Conservation (phyloP, 164 flowering plant genomes). For the Stephania yunnanensis region DNA sequence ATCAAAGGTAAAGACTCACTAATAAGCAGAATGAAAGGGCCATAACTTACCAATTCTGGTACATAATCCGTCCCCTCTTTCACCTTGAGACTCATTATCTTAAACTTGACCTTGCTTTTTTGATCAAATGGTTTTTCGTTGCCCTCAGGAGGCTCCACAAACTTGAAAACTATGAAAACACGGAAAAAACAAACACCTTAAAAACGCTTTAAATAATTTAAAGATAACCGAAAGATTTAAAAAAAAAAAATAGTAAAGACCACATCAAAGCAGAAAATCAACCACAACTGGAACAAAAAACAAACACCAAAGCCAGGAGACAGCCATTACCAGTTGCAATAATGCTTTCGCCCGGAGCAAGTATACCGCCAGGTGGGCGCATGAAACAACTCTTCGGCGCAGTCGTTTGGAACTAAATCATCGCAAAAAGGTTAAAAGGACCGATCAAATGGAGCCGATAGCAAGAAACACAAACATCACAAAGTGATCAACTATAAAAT, state of each 20-base stretch:
- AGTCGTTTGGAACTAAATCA: constrained; percentile 82
- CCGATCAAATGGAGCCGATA: background rate
- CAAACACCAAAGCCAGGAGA: background rate
- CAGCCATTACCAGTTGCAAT: constrained; percentile 70
- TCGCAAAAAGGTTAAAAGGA: background rate
- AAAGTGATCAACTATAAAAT: background rate
- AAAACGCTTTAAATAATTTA: background rate
- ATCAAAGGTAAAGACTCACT: background rate
- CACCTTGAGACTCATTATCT: constrained; percentile 84
- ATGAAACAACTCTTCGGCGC: constrained; percentile 96
- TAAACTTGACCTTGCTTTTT: constrained; percentile 81
- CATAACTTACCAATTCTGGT: constrained; percentile 81
- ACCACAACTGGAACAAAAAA: background rate
- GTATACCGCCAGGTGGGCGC: constrained; percentile 95
- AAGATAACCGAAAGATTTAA: too few species aligned
- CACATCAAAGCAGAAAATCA: background rate
- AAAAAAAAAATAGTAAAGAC: too few species aligned
- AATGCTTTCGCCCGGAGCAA: constrained; percentile 79
- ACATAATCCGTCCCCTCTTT: constrained; percentile 69
- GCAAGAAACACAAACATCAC: background rate
- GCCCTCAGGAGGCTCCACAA: constrained; percentile 89
- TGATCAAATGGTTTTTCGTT: constrained; percentile 61
- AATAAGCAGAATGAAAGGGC: background rate
- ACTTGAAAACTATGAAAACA: constrained; percentile 64
- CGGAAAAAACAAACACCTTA: background rate